Evolutionary conservation across 495 filamentous ascomycete species (phyloP).

Genomic region (Cairneyella variabilis): DNA sequence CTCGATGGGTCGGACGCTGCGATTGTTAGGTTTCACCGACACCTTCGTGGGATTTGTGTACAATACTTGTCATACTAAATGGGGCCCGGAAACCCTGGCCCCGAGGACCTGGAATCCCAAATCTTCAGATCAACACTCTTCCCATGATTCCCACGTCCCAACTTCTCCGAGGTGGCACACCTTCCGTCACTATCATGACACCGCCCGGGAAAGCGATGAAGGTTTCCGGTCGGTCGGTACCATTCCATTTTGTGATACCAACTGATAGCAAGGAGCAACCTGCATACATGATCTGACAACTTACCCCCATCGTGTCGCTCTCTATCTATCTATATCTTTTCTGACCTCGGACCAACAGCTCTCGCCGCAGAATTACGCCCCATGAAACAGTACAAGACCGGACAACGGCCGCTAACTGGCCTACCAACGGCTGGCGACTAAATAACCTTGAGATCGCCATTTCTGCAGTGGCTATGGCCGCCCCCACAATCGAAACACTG

Average conservation of each 20-base stretch:
- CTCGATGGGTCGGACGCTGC: constrained; percentile 84
- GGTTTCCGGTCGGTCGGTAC: background rate
- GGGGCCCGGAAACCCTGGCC: background rate
- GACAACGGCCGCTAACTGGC: background rate
- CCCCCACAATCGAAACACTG: background rate
- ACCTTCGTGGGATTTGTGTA: constrained; percentile 4
- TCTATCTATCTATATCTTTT: background rate
- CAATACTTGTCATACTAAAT: background rate
- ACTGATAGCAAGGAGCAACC: no score
- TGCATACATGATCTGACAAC: background rate
- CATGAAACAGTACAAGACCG: no score
- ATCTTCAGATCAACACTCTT: background rate
- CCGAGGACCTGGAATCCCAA: no score
- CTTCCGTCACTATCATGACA: background rate
- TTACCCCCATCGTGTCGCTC: background rate
- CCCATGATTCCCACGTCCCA: background rate
- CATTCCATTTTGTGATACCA: background rate
- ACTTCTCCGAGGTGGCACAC: no score
- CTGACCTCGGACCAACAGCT: no score
- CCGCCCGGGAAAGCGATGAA: background rate
- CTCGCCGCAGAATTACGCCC: background rate
- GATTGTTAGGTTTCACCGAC: constrained; percentile 58
- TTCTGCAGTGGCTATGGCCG: background rate
- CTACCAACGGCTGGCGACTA: no score
- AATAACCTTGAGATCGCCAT: background rate